Base-by-base conservation (phyloP, 768 basidiomycete species). In the Inosperma sp. region DNA sequence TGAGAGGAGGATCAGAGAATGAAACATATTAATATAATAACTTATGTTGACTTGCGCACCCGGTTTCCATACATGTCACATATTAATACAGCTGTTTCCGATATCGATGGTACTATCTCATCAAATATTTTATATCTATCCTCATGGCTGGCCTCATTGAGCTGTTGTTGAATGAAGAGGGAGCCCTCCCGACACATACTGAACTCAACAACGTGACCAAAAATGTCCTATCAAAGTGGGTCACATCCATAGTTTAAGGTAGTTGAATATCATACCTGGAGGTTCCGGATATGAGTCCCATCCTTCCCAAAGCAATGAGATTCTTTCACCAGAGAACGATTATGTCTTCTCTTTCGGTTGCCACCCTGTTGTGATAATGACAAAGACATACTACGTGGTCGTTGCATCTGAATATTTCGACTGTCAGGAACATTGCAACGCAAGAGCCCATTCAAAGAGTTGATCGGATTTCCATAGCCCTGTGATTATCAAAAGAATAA, bases 1-100 rank as follows among this genome's bases (percentile, higher is more conserved):
- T n/a, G 43, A 49, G 36, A 31, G 22, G 33, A 13, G 34, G 35
- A 19, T 19, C 37, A 43, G 29, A 50, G 34, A 14, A 30, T 39
- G 29, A 27, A 34, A 52, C n/a, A n/a, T n/a, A n/a, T n/a, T n/a
- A n/a, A n/a, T n/a, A 36, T 63, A 40, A 48, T 19, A n/a, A 48
- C 46, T 21, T 3, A 5, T 16, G 27, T 9, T 19, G 31, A 33
- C 45, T 45, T 29, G 70, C 86, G 58, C 63, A 91, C 88, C 70
- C 96, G 98, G 72, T 98, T 98, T 50, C 94, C 95, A 63, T 94
- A 98, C 37, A 96, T 88, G 63, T 96, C 92, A 59, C 85, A 86
- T 53, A 93, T 86, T 48, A 97, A 76, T 48, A 83, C 79, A 40
- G 93, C 66, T 4, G 82, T 76, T 60, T 86, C 82, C n/a, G n/a